These are phyloP conservation scores for Leishmania arabica DNA, from an alignment of 208 protist genomes.

Conservation along the genomic window DNA sequence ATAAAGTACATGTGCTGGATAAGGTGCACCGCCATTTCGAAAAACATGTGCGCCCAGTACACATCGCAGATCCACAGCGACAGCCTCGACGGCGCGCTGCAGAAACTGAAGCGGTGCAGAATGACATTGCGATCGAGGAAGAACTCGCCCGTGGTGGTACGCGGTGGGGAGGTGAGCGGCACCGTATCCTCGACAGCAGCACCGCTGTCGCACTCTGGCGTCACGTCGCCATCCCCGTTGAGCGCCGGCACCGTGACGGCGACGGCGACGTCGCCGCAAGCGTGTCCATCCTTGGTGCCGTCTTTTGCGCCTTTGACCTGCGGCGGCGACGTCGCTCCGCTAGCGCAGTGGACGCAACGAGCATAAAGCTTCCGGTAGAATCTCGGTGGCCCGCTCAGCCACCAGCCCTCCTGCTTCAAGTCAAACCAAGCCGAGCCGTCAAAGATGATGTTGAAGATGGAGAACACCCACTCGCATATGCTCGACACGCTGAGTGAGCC, in stretches of 20 bases:
- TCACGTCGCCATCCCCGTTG: neutral
- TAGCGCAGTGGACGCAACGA: neutral
- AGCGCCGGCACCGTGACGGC: neutral
- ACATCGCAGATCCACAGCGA: constrained; percentile 73
- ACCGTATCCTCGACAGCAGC: neutral
- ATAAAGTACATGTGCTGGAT: constrained; percentile 84
- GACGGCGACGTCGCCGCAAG: neutral
- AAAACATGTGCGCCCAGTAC: constrained; percentile 71
- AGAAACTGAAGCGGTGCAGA: constrained; percentile 70
- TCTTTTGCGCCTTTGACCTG: neutral
- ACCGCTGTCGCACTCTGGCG: neutral
- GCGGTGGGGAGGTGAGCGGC: constrained; percentile 10
- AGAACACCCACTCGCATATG: constrained; percentile 77
- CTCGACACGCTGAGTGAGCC: constrained; percentile 69
- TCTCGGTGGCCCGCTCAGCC: constrained; percentile 46
- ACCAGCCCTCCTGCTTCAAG: constrained; percentile 66
- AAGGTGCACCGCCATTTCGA: constrained; percentile 62
- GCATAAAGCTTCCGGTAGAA: constrained; percentile 40
- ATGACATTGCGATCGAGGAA: constrained; percentile 49
- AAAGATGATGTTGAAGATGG: constrained; percentile 59
- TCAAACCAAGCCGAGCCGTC: constrained; percentile 71
- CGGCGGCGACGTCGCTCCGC: neutral
- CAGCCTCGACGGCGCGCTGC: constrained; percentile 46
- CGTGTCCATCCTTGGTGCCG: neutral
- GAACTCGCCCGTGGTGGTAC: constrained; percentile 36